Conservation (phyloP, 805 yeast genomes). For the Jamesozyma hellenica region DNA sequence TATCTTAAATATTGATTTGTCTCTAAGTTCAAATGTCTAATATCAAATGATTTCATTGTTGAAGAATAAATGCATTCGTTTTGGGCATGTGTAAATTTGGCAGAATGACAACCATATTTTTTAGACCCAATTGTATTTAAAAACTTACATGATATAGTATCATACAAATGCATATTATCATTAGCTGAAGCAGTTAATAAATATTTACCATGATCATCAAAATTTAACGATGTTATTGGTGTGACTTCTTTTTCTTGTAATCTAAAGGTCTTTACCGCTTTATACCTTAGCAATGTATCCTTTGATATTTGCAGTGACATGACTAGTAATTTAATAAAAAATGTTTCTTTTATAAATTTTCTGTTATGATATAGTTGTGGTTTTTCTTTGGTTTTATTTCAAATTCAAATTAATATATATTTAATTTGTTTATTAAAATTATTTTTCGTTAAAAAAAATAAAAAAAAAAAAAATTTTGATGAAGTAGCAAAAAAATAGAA, state of each 20-base stretch:
- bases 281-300: constrained; percentile 23
- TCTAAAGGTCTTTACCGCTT: constrained; percentile 41
- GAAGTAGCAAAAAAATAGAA: too few species aligned
- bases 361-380: too few species aligned
- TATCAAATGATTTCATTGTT: constrained; percentile 64
- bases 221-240: constrained; percentile 61
- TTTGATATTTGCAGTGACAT: constrained; percentile 20
- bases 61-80: constrained; percentile 73
- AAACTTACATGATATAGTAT: constrained; percentile 58
- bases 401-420: too few species aligned
- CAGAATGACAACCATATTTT: constrained; percentile 86
- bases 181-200: constrained; percentile 69
- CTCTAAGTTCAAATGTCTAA: constrained; percentile 66
- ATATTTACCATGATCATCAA: constrained; percentile 74
- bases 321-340: background rate
- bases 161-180: constrained; percentile 77
- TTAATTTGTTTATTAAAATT: too few species aligned
- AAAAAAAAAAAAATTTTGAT: too few species aligned
- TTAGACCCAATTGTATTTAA: constrained; percentile 64
- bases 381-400: too few species aligned
- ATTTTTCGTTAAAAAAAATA: too few species aligned
- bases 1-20: constrained; percentile 76
- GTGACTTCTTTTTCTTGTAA: constrained; percentile 40
- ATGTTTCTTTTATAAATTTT: too few species aligned
- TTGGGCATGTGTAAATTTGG: constrained; percentile 69